Evolutionary conservation across 768 basidiomycete genomes (phyloP), one percentile per base, ranked within the genome.

Genomic region (Fomitopsis serialis): DNA sequence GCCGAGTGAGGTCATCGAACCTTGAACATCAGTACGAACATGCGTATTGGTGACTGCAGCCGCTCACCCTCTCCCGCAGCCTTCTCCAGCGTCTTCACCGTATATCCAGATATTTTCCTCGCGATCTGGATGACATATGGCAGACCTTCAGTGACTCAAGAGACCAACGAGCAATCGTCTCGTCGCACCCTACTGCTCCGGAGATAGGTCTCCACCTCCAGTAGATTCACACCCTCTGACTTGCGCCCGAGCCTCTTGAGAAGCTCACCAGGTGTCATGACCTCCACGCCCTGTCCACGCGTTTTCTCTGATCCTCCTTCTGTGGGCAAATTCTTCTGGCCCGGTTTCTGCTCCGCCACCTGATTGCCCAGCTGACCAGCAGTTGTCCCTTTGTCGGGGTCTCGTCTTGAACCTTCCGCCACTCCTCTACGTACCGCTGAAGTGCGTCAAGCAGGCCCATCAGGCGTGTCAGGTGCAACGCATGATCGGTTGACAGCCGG

Each of bases 51-150:
- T 10, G 25, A 11, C 21, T 24, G 42, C 23, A 27, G 11, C 22
- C 19, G 17, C 57, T 15, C 15, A 66, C 64, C 66, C 56, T 65
- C 56, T 29, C 64, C 58, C 13, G 60, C 64, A 11, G 58, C 52
- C 53, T 63, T 66, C 47, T 64, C 60, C 42, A 66, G 53, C 23
- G 58, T 58, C 53, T 63, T 68, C 24, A 58, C 86, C 22, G 83
- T 79, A 66, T 95, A 97, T 0, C 90, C 81, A n/a, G 90, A 83
- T 50, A 94, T 89, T 67, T 93, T 89, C 59, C 84, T 75, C 7
- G 86, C 85, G 52, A 89, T 77, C 81, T 86, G 54, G n/a, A n/a
- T 2, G 12, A 17, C n/a, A 37, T 3, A 40, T 32, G 3, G 34
- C 29, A 11, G 19, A 17, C n/a, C 24, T 5, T 49, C 19, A 49